phyloP scores from a whole-genome alignment of 2,329 filamentous ascomycete species.

The Chaetomium sp. region DNA sequence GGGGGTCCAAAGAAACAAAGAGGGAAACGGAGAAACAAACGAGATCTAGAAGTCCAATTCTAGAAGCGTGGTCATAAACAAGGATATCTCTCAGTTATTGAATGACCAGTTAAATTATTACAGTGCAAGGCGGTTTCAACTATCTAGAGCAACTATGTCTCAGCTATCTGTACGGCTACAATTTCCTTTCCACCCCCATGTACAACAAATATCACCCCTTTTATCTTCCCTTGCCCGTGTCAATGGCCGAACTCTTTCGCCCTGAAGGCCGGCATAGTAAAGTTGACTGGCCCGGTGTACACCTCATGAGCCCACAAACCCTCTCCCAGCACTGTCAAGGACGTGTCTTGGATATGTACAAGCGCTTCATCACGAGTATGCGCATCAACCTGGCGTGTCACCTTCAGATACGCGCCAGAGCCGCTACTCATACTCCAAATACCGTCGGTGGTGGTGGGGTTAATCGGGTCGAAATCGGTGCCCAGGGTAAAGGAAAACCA shows the following conservation, averaged over 20 bases:
- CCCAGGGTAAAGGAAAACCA: slow-evolving; percentile 12
- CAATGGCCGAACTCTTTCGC: background rate
- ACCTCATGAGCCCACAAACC: slow-evolving; percentile 13
- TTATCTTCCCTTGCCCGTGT: background rate
- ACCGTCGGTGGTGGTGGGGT: background rate
- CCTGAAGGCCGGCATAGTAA: slow-evolving; percentile 12
- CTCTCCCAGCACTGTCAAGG: slow-evolving; percentile 8
- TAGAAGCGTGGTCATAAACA: too few relatives aligned
- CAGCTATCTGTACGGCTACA: too few relatives aligned
- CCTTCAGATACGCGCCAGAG: slow-evolving; percentile 9
- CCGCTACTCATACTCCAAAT: background rate
- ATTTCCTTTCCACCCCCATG: background rate
- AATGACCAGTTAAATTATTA: too few relatives aligned
- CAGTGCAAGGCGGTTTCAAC: too few relatives aligned
- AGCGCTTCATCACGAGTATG: slow-evolving; percentile 10
- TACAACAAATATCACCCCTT: background rate
- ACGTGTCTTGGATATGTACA: background rate
- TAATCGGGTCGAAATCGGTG: slow-evolving; percentile 1
- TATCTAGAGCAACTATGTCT: too few relatives aligned
- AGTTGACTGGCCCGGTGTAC: slow-evolving; percentile 17
- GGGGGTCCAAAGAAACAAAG: too few relatives aligned
- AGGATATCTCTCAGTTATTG: too few relatives aligned
- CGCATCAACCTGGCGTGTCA: slow-evolving; percentile 12
- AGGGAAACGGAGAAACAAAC: too few relatives aligned
- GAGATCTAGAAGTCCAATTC: too few relatives aligned